Evolutionary conservation across 2,329 filamentous ascomycete genomes (phyloP), one percentile per base, ranked within the genome.

Genomic region (Pseudohalonectria lignicola): DNA sequence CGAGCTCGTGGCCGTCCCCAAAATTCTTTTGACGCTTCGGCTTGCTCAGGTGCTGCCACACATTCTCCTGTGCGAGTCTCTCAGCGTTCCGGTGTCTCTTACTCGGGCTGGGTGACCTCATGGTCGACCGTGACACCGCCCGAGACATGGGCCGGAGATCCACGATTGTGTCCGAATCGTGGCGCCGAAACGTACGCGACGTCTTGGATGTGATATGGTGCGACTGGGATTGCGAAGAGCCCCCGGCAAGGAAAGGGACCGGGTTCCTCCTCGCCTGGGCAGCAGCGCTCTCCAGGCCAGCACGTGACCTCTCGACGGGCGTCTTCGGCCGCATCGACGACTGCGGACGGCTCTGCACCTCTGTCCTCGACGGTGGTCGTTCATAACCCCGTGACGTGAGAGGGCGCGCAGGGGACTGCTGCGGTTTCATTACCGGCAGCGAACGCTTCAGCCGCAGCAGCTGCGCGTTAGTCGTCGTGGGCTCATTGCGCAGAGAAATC

Each of bases 1-100:
- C 90, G 25, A 98, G 69, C 59, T 98, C 92, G 43, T 82, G 83
- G 13, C 92, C 92, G 56, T 95, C 86, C 11, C 92, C 92, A 61
- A 93, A 98, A 50, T 85, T 77, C 33, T 79, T 73, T 42, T 69
- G 67, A 30, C 77, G 70, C 26, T 75, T 69, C 3, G 86, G 86
- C 55, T 80, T 83, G 45, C 75, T 88, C 42, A 94, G 62, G 34
- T 82, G 79, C 47, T 82, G 76, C 66, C 69, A 74, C 5, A 62
- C 61, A 29, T 69, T 69, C 34, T 70, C 71, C 30, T 58, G 53
- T 9, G 54, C 53, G 34, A 56, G 47, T 47, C 60, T 63, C 41
- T 64, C 62, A 4, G 47, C 47, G 34, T 56, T 60, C 35, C 58
- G 67, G 47, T 48, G 60, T 43, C 67, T 64, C 49, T 51, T 53